Evolutionary conservation across 2,329 filamentous ascomycete species (phyloP).

Genomic region (Neobulgaria alba): DNA sequence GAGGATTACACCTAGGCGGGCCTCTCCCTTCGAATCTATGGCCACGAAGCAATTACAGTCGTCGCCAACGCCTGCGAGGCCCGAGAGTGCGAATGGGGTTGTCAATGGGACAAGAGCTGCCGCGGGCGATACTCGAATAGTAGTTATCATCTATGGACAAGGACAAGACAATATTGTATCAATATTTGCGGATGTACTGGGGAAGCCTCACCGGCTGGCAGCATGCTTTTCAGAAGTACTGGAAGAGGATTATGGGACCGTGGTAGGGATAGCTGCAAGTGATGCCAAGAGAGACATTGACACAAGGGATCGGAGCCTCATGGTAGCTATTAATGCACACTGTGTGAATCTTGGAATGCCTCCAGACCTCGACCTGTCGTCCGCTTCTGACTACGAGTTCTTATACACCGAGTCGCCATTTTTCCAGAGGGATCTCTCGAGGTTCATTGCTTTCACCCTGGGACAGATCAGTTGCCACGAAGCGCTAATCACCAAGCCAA

Average conservation of each 20-base stretch:
- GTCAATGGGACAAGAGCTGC: conserved; percentile 27
- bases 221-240: conserved; percentile 45
- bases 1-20: too few relatives aligned
- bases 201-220: conserved; percentile 59
- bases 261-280: conserved; percentile 55
- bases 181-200: conserved; percentile 69
- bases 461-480: conserved; percentile 74
- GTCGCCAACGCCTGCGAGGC: conserved; percentile 42
- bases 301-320: conserved; percentile 46
- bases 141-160: conserved; percentile 59
- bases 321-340: conserved; percentile 68
- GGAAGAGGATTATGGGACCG: conserved; percentile 49
- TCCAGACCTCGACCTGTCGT: conserved; percentile 56
- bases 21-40: conserved; percentile 22
- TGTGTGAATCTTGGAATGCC: conserved; percentile 64
- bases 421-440: background rate
- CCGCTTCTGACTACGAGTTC: conserved; percentile 76
- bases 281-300: conserved; percentile 50
- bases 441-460: conserved; percentile 53
- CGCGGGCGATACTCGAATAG: conserved; percentile 47
- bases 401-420: conserved; percentile 54
- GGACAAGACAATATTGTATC: conserved; percentile 68
- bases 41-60: conserved; percentile 39
- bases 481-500: conserved; percentile 65
- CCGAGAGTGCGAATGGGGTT: conserved; percentile 30